Conservation (phyloP, 257 asterid species). For the Scutellaria minor region DNA sequence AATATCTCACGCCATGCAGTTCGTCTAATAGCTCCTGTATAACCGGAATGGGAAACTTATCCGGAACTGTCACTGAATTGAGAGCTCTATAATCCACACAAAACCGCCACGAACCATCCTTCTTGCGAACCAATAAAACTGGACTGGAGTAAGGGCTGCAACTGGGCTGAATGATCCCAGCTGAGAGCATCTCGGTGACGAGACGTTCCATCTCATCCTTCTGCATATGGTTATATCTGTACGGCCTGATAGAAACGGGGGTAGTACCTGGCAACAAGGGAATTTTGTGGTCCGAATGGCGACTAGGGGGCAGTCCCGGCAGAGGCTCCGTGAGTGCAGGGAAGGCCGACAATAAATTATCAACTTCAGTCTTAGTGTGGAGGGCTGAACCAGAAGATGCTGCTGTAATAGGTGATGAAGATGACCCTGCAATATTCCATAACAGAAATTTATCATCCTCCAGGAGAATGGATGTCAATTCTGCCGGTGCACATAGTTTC, state of each 20-base stretch:
- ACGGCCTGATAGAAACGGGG: not conserved
- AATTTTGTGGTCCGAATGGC: not conserved
- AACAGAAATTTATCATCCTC: too few species aligned
- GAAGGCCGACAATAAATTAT: too few species aligned
- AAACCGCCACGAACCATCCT: not conserved
- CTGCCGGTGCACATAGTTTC: too few species aligned
- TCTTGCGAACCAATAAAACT: not conserved
- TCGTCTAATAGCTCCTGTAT: not conserved
- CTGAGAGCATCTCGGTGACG: not conserved
- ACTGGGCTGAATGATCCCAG: not conserved
- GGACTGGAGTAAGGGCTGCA: slow-evolving; percentile 1
- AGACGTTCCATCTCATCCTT: not conserved
- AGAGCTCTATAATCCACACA: not conserved
- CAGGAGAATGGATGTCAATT: too few species aligned
- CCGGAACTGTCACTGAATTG: not conserved
- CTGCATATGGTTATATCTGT: not conserved
- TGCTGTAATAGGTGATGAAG: too few species aligned
- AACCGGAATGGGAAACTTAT: not conserved
- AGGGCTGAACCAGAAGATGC: too few species aligned
- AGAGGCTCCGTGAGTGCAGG: not conserved
- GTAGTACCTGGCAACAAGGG: not conserved
- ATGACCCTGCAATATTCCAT: too few species aligned
- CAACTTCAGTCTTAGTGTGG: too few species aligned
- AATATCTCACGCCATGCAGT: not conserved
- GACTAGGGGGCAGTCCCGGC: not conserved